Base-by-base conservation (phyloP, 208 protist species). In the Strigomonas culicis region DNA sequence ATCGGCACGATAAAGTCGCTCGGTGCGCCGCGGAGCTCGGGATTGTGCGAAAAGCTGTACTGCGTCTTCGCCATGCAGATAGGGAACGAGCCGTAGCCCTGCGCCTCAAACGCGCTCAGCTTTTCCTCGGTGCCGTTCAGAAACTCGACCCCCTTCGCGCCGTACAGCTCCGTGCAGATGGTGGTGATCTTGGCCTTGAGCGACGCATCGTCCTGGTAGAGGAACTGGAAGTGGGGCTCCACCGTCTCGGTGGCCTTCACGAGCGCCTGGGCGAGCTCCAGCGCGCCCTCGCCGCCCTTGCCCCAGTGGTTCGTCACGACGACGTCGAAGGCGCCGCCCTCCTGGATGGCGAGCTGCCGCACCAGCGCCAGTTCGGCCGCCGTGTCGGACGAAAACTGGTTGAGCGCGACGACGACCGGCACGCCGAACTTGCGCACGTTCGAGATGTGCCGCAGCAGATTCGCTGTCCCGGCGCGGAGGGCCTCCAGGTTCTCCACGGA, bases 21-120 rank as follows among this genome's bases (percentile, higher is more conserved):
- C 19, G 97, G 96, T 4, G 82, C 93, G 13, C 95, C 96, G 49
- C 95, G 93, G 25, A 96, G 73, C 28, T 86, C 77, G 43, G 94
- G 81, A 63, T 99, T 85, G 75, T 94, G 80, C 19, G 90, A 97
- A 44, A 99, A 91, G 28, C 90, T 97, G 67, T 98, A 94, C 72
- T 99, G 98, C 27, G 98, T 99, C 84, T 99, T 99, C 24, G 97
- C 96, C 91, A 99, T 98, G 75, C 98, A 99, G 41, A 99, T 92
- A 21, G 91, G 88, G 58, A 93, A 94, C 57, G 66, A 51, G 13
- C 90, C 95, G 72, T 92, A 97, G 43, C 90, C 88, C 25, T 70
- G 68, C 53, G 24, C 63, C 62, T 94, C 80, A 66, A 94, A 98
- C 21, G 83, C 70, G 10, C 80, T 80, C 46, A 99, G 82, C 68